phyloP scores from a whole-genome alignment of 2,329 filamentous ascomycete species.

The Colletotrichum falcatum region DNA sequence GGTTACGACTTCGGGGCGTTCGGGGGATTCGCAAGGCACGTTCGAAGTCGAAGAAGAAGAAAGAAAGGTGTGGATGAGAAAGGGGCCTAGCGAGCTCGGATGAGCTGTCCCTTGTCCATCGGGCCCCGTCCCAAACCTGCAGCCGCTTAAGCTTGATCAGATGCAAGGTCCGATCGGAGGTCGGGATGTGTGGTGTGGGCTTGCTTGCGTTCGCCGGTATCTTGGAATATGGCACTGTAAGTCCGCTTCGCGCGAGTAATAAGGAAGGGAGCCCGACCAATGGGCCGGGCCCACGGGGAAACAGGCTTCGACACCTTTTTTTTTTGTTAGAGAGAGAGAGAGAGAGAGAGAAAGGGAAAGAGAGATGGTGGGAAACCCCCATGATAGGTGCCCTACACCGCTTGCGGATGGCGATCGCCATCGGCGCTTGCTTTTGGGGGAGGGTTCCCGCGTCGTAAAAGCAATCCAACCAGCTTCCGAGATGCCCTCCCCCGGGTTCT shows the following conservation, averaged over 20 bases:
- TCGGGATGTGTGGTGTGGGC: slow-evolving; percentile 27
- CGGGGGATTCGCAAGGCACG: no score
- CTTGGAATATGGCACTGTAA: no score
- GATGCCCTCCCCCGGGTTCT: background rate
- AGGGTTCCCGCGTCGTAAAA: slow-evolving; percentile 8
- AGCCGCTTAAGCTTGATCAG: slow-evolving; percentile 37
- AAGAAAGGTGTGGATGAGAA: slow-evolving; percentile 6
- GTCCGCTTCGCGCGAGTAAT: slow-evolving; percentile 33
- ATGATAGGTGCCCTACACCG: slow-evolving; percentile 24
- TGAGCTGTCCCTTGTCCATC: background rate
- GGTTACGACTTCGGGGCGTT: background rate
- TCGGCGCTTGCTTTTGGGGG: slow-evolving; percentile 26
- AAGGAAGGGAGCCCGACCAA: background rate
- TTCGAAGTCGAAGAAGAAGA: background rate
- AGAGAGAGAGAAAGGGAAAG: no score
- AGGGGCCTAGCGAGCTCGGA: background rate
- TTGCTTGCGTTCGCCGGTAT: background rate
- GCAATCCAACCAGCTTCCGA: slow-evolving; percentile 22
- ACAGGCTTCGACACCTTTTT: slow-evolving; percentile 3
- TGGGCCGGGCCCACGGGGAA: slow-evolving; percentile 9
- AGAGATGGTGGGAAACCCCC: slow-evolving; percentile 29
- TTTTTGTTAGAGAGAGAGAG: no score
- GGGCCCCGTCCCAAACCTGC: slow-evolving; percentile 8
- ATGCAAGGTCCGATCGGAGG: slow-evolving; percentile 38
- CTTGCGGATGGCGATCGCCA: slow-evolving; percentile 29